Base-by-base conservation (phyloP, 805 yeast species). In the Candida krabiensis region DNA sequence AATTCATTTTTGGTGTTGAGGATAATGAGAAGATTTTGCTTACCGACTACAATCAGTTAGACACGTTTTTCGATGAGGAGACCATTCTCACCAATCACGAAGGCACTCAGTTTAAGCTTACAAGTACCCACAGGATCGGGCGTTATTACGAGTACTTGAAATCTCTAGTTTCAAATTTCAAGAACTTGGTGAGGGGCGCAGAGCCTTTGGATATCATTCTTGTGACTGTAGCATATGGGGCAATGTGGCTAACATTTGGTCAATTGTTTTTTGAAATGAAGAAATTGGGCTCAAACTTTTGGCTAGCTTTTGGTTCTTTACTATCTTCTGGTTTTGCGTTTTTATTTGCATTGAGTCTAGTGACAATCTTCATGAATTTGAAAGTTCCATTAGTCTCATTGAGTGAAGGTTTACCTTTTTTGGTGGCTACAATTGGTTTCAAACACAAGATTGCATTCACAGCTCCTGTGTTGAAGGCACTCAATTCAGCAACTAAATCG, bases 361-460 rank as follows among this genome's bases (percentile, higher is more conserved):
- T 86, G 7, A 74, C 78, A 23, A 71, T 73, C 40, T 54, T 77
- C 21, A 64, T 85, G 33, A 75, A 77, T 24, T 66, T 77, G 31
- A 75, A 74, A 35, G 81, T 91, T 22, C 80, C 95, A 7, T 69
- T 87, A 38, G 67, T 86, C 38, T 79, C 86, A 38, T 70, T 91
- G 48, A 77, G 89, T 40, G 97, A 91, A 66, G 97, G 97, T 23
- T 66, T 91, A 31, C 99, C 99, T 16, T 91, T 91, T 63, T 74
- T 91, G 55, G 95, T 91, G 16, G 88, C 95, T 15, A 82, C 88
- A 4, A 79, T 91, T 56, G 99, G 98, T 2, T 91, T 91, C 64
- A 89, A 87, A 58, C 85, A 86, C 60, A 88, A 90, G 55, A 76
- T 87, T 14, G 70, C 78, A 9, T 72, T 89, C 46, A 83, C 96